Conservation (phyloP, 2,329 filamentous ascomycete genomes). For the Penicillium corylophilum region DNA sequence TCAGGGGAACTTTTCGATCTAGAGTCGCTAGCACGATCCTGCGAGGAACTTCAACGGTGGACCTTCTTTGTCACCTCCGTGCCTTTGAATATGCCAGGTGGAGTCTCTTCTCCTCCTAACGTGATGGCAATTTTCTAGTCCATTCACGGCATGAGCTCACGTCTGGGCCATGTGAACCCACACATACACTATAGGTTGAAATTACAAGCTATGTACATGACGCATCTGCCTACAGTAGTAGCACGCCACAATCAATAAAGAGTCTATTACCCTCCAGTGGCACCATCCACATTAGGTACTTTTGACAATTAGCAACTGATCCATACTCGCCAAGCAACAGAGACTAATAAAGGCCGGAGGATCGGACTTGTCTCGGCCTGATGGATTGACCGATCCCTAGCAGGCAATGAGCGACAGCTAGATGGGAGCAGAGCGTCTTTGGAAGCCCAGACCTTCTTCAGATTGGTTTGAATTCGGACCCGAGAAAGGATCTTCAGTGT, state of each 20-base stretch:
- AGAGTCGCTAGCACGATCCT: conserved; percentile 41
- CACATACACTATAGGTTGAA: neutral
- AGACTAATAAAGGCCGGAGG: neutral
- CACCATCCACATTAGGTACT: neutral
- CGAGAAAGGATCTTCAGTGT: neutral
- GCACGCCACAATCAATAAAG: neutral
- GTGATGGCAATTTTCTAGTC: conserved; percentile 46
- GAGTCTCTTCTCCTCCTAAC: conserved; percentile 48
- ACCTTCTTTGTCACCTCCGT: conserved; percentile 52
- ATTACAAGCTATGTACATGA: neutral
- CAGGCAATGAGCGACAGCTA: neutral
- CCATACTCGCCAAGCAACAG: neutral
- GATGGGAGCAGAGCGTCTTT: neutral
- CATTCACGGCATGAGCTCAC: neutral
- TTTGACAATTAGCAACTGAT: neutral
- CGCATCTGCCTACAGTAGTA: neutral
- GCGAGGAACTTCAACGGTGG: conserved; percentile 43
- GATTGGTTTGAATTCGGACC: neutral
- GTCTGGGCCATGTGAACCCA: neutral
- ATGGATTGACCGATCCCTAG: neutral
- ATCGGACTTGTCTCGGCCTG: neutral
- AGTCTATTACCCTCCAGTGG: neutral
- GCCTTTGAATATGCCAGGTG: conserved; percentile 52
- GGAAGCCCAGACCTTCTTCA: neutral
- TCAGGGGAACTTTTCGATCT: conserved; percentile 49